Evolutionary conservation across 108 stramenopile genomes (phyloP).

Genomic region (Cylindrotheca closterium): DNA sequence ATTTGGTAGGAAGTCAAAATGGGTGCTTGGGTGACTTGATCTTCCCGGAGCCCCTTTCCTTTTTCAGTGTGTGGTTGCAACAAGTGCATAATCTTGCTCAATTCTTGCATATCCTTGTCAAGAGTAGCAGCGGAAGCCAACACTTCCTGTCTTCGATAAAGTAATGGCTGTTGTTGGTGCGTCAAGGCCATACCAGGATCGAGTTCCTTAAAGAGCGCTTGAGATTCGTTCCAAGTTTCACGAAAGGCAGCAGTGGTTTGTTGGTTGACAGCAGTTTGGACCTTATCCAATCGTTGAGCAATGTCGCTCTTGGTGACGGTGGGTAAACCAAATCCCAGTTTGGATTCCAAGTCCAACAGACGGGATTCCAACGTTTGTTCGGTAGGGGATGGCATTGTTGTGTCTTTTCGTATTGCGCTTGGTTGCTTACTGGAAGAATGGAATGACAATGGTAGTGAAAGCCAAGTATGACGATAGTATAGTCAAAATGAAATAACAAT

Average conservation of each 20-base stretch:
- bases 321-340: conserved; percentile 10
- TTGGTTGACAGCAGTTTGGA: conserved; percentile 2
- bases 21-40: conserved; percentile 60
- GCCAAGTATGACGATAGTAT: too few relatives aligned
- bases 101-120: conserved; percentile 47
- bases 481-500: too few relatives aligned
- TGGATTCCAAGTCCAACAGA: conserved; percentile 25
- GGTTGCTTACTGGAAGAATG: too few relatives aligned
- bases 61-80: conserved; percentile 5
- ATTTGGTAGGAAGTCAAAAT: conserved; percentile 46
- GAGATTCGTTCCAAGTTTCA: conserved; percentile 15
- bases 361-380: conserved; percentile 14
- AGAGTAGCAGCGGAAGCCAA: conserved; percentile 54
- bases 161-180: conserved; percentile 54
- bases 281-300: conserved; percentile 1
- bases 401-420: too few relatives aligned
- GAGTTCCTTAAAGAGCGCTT: conserved; percentile 32
- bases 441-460: too few relatives aligned
- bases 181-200: conserved; percentile 50
- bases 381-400: not conserved
- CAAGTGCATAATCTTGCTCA: conserved; percentile 58
- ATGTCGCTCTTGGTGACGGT: not conserved
- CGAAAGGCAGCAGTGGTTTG: conserved; percentile 8
- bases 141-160: conserved; percentile 66
- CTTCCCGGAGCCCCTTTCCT: conserved; percentile 5